Base-by-base conservation (phyloP, 1,284 basidiomycete genomes). In the Spongispora temasekensis region DNA sequence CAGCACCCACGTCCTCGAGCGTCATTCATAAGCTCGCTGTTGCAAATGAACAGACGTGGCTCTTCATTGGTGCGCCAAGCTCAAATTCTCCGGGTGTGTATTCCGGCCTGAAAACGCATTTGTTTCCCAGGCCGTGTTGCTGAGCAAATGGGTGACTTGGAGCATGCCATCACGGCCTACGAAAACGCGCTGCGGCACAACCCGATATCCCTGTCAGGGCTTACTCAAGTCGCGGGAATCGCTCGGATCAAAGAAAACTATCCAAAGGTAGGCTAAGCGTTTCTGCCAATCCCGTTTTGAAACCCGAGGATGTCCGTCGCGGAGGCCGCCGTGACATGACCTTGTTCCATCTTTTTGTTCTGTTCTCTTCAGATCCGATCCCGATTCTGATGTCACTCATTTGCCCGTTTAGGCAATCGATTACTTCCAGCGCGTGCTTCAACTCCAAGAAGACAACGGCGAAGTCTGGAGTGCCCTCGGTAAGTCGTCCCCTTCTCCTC, bases 401-500 rank as follows among this genome's bases (percentile, higher is more conserved):
- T 60, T 68, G 69, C 75, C 69, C 63, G 65, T 78, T 75, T 74
- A 95, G 90, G 95, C 96, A 56, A 88, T 98, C 75, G 96, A 97
- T 60, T 97, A 91, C 78, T 97, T 97, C 74, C 93, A 97, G 74
- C 89, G 94, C 56, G 94, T 95, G 42, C 83, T 98, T 62, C 83
- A 84, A 70, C 84, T 97, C 62, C 90, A 96, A 74, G 89, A 92
- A 77, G 93, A 95, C 76, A 95, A 95, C 75, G 94, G 94, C 71
- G 94, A 97, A 79, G 91, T 95, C 60, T 97, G 94, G 94, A 93
- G 91, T 70, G 93, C 94, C 2, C 85, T 97, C 64, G 94, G 92
- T 91, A 75, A 68, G 78, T 76, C 32, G 51, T 61, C 55, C 64
- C 55, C 61, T 67, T 53, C 55, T 61, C 63, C 61, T 61, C 66